These are phyloP conservation scores for Isoetes taiwanensis DNA, from an alignment of 75 land plant species.

Conservation along the genomic window DNA sequence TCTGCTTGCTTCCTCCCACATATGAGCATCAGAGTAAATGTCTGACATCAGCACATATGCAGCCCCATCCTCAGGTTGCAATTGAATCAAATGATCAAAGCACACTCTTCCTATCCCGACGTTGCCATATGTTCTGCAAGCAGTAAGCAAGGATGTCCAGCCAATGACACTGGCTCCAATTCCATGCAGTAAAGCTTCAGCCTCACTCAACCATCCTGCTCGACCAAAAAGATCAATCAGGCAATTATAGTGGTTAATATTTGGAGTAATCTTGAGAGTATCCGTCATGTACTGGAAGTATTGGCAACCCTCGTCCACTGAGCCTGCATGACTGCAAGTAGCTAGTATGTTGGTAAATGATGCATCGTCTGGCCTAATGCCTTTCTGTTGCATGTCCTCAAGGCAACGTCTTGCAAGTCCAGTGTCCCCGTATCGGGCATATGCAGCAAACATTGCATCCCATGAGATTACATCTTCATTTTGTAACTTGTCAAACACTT, in stretches of 20 bases:
- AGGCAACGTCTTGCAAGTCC: not conserved
- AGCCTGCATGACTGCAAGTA: constrained; percentile 21
- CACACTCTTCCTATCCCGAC: constrained; percentile 15
- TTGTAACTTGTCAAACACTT: constrained; percentile 11
- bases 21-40: too few relatives aligned
- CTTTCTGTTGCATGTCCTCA: constrained; percentile 8
- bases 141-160: constrained; percentile 27
- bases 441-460: constrained; percentile 18
- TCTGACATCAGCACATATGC: too few relatives aligned
- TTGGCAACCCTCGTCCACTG: constrained; percentile 8
- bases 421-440: not conserved
- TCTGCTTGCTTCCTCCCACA: too few relatives aligned
- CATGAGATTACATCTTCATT: constrained; percentile 8
- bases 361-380: constrained; percentile 13
- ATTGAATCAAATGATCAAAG: not conserved
- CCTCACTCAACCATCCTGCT: constrained; percentile 10
- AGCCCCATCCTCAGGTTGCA: constrained; percentile 21
- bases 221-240: constrained; percentile 9
- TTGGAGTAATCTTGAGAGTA: constrained; percentile 2
- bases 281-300: constrained; percentile 8
- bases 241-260: constrained; percentile 7
- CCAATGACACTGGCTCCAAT: constrained; percentile 4
- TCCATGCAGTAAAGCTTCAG: not conserved
- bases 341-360: constrained; percentile 24
- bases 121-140: constrained; percentile 30